Evolutionary conservation across 352 stramenopile species (phyloP).

Genomic region (Phytopythium ostracodes): DNA sequence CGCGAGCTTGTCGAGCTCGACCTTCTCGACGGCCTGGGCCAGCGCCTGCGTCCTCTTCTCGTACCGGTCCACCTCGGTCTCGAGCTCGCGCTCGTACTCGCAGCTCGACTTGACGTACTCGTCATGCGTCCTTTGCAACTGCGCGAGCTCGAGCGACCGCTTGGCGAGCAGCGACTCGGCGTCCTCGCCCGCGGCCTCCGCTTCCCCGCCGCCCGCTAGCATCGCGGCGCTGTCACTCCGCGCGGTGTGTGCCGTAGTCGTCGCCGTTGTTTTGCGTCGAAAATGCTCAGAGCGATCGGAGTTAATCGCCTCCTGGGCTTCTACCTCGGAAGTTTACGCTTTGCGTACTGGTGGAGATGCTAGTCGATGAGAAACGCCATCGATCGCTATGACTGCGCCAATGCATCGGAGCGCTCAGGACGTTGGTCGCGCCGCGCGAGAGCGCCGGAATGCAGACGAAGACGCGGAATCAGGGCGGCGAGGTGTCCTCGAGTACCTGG

Average conservation of each 20-base stretch:
- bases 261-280: not conserved
- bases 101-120: slow-evolving; percentile 73
- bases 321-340: not conserved
- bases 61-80: slow-evolving; percentile 50
- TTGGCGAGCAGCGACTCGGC: slow-evolving; percentile 17
- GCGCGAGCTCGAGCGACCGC: slow-evolving; percentile 34
- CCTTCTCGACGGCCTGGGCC: slow-evolving; percentile 11
- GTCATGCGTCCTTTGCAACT: slow-evolving; percentile 59
- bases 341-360: not conserved
- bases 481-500: not conserved
- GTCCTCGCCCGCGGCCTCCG: not conserved
- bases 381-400: not conserved
- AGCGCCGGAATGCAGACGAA: not conserved
- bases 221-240: not conserved
- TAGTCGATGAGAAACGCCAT: not conserved
- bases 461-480: slow-evolving; percentile 1
- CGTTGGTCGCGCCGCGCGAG: not conserved
- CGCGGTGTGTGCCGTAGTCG: not conserved
- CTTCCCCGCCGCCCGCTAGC: not conserved
- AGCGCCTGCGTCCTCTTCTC: slow-evolving; percentile 38
- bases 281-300: not conserved
- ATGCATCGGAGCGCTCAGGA: not conserved
- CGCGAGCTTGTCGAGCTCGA: slow-evolving; percentile 27
- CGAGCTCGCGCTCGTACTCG: slow-evolving; percentile 72
- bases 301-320: not conserved